Evolutionary conservation across 768 basidiomycete species (phyloP), one percentile per base, ranked within the genome.

Genomic region (Pisolithus sp.): DNA sequence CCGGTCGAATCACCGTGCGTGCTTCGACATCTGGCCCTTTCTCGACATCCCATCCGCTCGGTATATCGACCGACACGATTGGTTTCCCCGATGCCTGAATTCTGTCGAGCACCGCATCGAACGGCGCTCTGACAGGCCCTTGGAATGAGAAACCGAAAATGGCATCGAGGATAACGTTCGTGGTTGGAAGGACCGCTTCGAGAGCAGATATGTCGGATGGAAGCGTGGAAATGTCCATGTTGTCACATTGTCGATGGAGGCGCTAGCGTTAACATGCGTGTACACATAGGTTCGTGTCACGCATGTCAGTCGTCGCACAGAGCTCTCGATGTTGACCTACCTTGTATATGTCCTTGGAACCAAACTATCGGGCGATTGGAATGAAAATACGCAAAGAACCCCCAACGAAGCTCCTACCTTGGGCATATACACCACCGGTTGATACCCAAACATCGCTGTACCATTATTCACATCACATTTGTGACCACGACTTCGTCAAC

Each of bases 121-220:
- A 99, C 0, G 96, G 96, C 7, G 85, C 69, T 10, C 96, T 86
- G 5, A 93, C 78, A 34, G 96, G 94, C 0, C 88, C 86, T 53
- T 86, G 77, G 80, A 98, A 99, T 1, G 94, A 97, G 73, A 99
- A 98, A 5, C 95, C 96, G 60, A 99, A 99, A 52, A 99, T 88
- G 5, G 94, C 92, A 63, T 99, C 96, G 49, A 99, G 75, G 18
- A 98, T 79, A 40, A 96, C 83, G 66, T 96, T 89, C 4, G 82
- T 80, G 28, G 77, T 73, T 7, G 72, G 61, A 36, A 88, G 73
- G 6, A 79, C 78, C 40, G 70, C 63, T 44, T 70, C 65, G 18
- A 89, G 76, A 31, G 73, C 58, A 20, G 79, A 76, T 37, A 65
- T 70, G 4, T 78, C 73, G 7, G 77, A 73, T 2, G 78, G 72